These are phyloP conservation scores for Mycena pura DNA, from an alignment of 768 basidiomycete genomes.

Conservation along the genomic window DNA sequence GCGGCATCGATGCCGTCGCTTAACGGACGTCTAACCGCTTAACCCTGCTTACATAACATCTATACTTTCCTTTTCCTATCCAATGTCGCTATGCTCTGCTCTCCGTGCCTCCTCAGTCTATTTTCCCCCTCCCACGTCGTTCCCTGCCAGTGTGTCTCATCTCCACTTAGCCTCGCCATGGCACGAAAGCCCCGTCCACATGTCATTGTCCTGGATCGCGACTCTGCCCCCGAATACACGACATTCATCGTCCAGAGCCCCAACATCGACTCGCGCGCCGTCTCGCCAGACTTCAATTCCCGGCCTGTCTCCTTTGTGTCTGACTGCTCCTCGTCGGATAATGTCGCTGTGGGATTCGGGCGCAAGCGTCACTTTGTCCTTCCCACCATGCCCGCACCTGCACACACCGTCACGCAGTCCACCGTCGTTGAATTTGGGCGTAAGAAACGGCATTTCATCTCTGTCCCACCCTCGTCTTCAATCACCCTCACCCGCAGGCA, in stretches of 20 bases:
- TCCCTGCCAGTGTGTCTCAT: neutral
- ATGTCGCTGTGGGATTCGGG: conserved; percentile 1
- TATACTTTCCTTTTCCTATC: conserved; percentile 15
- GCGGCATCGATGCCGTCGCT: too few species aligned
- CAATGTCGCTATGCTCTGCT: neutral
- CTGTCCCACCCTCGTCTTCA: neutral
- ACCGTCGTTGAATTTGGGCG: conserved; percentile 25
- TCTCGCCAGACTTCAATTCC: conserved; percentile 22
- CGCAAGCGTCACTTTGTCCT: conserved; percentile 9
- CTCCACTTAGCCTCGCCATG: neutral
- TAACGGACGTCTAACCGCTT: too few species aligned
- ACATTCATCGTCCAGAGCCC: neutral
- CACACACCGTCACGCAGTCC: conserved; percentile 7
- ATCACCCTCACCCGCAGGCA: neutral
- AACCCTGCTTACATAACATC: too few species aligned
- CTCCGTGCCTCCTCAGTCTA: neutral
- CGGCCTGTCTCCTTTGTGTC: conserved; percentile 17
- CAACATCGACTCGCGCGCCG: neutral
- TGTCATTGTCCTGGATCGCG: neutral
- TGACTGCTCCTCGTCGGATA: conserved; percentile 11
- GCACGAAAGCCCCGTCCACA: conserved; percentile 9
- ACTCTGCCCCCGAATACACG: neutral
- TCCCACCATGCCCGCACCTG: neutral
- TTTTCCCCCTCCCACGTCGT: neutral
- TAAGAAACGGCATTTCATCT: conserved; percentile 15